These are phyloP conservation scores for Globisporangium canariense DNA, from an alignment of 352 stramenopile genomes.

Conservation along the genomic window DNA sequence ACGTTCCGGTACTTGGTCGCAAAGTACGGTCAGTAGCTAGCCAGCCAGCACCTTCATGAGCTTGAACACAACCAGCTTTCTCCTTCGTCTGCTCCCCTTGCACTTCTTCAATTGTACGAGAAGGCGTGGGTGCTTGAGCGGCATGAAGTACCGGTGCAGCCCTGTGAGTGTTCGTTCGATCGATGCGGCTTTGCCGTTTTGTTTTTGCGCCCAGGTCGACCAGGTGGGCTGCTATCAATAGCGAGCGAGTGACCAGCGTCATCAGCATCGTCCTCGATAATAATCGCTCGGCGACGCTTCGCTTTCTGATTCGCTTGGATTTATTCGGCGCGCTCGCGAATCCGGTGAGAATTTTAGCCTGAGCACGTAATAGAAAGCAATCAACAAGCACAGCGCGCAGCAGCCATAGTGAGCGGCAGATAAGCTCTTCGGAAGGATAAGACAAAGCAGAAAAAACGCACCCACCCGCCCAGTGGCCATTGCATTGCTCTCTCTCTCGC, in stretches of 20 bases:
- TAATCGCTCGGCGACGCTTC: not conserved
- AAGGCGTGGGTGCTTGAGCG: not conserved
- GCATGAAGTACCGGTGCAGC: not conserved
- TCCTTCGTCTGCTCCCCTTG: too few relatives aligned
- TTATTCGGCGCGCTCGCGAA: not conserved
- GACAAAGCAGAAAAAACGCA: slow-evolving; percentile 1
- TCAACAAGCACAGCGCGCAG: not conserved
- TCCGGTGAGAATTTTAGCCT: not conserved
- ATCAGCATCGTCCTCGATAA: slow-evolving; percentile 4
- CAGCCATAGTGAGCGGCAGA: not conserved
- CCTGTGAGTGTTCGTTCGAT: not conserved
- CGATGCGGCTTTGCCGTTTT: not conserved
- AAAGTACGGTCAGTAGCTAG: slow-evolving; percentile 6
- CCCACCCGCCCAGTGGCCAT: not conserved
- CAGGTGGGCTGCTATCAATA: not conserved
- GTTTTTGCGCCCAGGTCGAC: not conserved
- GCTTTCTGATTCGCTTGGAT: not conserved
- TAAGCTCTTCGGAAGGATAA: slow-evolving; percentile 4
- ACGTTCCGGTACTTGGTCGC: slow-evolving; percentile 53
- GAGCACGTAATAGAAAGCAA: not conserved
- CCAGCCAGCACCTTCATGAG: not conserved
- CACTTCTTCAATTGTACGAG: too few relatives aligned
- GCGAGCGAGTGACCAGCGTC: not conserved
- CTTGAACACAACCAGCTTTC: not conserved
- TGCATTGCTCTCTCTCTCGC: not conserved